Percentiles rank a stretch among this genome's conserved stretches.
phyloP scores from a whole-genome alignment of 768 basidiomycete genomes.

The Rhodotorula kratochvilovae region DNA sequence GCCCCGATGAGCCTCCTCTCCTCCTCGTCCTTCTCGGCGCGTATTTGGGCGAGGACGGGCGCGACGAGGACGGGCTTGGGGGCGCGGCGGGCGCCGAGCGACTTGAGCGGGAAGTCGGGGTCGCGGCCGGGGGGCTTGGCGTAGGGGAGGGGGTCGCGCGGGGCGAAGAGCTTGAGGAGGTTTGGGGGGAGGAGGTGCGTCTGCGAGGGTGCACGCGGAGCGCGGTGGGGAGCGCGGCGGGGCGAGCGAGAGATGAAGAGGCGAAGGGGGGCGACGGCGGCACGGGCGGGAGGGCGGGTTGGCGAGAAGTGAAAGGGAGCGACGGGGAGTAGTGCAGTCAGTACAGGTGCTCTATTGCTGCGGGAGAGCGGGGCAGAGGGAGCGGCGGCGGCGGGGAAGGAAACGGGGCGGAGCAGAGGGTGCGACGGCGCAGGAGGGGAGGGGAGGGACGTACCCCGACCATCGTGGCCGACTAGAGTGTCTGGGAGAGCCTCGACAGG shows the following conservation, averaged over 20 bases:
- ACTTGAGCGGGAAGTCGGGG: constrained; percentile 53
- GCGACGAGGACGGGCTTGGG: constrained; percentile 69
- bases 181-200: constrained; percentile 87
- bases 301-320: background rate
- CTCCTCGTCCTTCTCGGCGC: constrained; percentile 66
- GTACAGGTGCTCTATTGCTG: no score
- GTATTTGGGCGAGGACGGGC: constrained; percentile 63
- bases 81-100: constrained; percentile 16
- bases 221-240: no score
- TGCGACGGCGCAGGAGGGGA: no score
- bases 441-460: background rate
- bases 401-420: background rate
- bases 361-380: background rate
- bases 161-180: constrained; percentile 91
- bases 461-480: background rate
- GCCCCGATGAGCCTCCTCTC: constrained; percentile 45
- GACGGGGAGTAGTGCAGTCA: background rate
- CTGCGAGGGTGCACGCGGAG: background rate
- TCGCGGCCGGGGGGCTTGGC: constrained; percentile 78
- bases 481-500: no score
- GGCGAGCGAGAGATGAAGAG: background rate
- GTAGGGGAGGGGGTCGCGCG: constrained; percentile 84
- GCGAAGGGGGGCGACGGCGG: background rate
- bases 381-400: background rate
- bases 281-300: background rate